These are phyloP conservation scores for Schizochytrium sp. DNA, from an alignment of 108 stramenopile genomes.

Conservation along the genomic window DNA sequence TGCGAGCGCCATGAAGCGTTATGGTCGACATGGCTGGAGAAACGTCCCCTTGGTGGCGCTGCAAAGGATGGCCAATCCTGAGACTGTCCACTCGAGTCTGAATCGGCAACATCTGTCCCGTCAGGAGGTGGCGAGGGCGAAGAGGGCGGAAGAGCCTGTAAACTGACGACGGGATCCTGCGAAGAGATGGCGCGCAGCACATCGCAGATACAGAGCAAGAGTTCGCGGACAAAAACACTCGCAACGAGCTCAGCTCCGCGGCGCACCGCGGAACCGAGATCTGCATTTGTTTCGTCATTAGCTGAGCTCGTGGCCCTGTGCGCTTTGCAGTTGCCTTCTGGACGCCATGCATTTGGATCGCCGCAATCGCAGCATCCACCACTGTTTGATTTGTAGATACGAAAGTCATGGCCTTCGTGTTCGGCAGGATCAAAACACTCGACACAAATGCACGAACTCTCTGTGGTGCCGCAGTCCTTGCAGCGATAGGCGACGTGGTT, in stretches of 20 bases:
- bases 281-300: neutral
- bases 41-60: no score
- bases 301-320: neutral
- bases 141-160: no score
- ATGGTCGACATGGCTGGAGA: neutral
- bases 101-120: no score
- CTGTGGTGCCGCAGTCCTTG: constrained; percentile 11
- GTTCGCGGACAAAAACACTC: neutral
- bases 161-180: no score
- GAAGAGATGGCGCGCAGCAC: neutral
- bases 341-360: neutral
- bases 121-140: no score
- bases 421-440: neutral
- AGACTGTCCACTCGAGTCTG: no score
- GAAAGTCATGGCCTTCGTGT: neutral
- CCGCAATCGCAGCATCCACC: constrained; percentile 17
- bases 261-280: neutral
- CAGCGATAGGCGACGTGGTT: constrained; percentile 11
- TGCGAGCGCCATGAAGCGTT: neutral
- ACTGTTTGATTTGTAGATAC: neutral
- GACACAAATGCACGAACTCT: constrained; percentile 12
- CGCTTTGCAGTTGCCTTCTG: neutral
- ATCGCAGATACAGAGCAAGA: neutral
- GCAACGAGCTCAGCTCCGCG: neutral
- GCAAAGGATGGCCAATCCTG: no score